phyloP scores from a whole-genome alignment of 805 yeast genomes.

The Yamadazyma paraphyllophila region DNA sequence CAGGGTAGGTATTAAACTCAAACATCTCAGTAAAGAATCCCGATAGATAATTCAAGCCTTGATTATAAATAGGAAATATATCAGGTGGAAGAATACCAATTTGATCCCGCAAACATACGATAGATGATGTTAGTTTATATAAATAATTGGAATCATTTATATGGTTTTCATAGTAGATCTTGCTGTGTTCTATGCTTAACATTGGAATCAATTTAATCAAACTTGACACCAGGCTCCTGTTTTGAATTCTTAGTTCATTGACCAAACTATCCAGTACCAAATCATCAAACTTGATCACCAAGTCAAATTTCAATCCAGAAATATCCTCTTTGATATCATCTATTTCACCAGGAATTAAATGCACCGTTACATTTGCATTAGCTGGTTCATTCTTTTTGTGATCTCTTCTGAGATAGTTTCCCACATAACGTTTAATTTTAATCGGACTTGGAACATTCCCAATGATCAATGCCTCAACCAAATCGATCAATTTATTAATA shows the following conservation, averaged over 20 bases:
- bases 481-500: slow-evolving; percentile 62
- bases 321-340: slow-evolving; percentile 11
- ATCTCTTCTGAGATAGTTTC: slow-evolving; percentile 33
- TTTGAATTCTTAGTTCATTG: slow-evolving; percentile 25
- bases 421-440: slow-evolving; percentile 49
- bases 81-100: slow-evolving; percentile 83
- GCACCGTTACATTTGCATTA: slow-evolving; percentile 25
- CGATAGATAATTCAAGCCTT: slow-evolving; percentile 58
- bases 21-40: slow-evolving; percentile 55
- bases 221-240: slow-evolving; percentile 41
- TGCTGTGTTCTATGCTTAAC: slow-evolving; percentile 82
- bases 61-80: slow-evolving; percentile 68
- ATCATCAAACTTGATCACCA: slow-evolving; percentile 63
- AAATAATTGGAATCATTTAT: slow-evolving; percentile 40
- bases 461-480: slow-evolving; percentile 65
- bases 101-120: slow-evolving; percentile 76
- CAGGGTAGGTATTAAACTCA: slow-evolving; percentile 24
- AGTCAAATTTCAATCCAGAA: slow-evolving; percentile 44
- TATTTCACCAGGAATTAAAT: slow-evolving; percentile 41
- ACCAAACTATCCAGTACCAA: slow-evolving; percentile 42
- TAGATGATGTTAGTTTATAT: slow-evolving; percentile 72
- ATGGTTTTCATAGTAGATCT: slow-evolving; percentile 36
- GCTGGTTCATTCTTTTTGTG: slow-evolving; percentile 15
- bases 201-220: slow-evolving; percentile 70
- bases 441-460: slow-evolving; percentile 50